phyloP scores from a whole-genome alignment of 768 basidiomycete species.

The Lactarius indigo region DNA sequence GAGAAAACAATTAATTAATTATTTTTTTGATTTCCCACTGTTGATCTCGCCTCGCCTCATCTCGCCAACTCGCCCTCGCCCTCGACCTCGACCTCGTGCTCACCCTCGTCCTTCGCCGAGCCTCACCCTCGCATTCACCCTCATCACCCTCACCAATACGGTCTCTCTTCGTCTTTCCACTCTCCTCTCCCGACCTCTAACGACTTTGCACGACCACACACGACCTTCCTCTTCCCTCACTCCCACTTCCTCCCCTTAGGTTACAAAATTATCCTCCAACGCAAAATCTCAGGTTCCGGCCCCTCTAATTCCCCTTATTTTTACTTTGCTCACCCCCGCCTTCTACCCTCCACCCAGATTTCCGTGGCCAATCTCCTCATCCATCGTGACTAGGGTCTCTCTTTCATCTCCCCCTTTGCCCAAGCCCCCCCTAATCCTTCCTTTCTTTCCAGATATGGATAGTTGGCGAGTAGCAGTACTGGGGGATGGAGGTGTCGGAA shows the following conservation, averaged over 20 bases:
- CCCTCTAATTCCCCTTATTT: slow-evolving; percentile 10
- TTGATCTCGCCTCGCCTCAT: background rate
- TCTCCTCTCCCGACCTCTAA: slow-evolving; percentile 25
- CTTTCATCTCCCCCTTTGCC: background rate
- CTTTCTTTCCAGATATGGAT: slow-evolving; percentile 59
- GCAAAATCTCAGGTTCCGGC: slow-evolving; percentile 14
- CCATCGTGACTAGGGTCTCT: slow-evolving; percentile 23
- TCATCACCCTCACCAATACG: slow-evolving; percentile 9
- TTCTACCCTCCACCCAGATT: slow-evolving; percentile 16
- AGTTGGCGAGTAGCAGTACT: slow-evolving; percentile 95
- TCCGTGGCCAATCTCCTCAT: slow-evolving; percentile 14
- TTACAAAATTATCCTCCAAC: slow-evolving; percentile 14
- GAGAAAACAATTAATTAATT: background rate
- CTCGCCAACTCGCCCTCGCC: background rate
- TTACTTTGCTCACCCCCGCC: slow-evolving; percentile 13
- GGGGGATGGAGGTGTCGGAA: slow-evolving; percentile 96
- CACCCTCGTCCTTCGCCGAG: slow-evolving; percentile 18
- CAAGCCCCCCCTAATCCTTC: slow-evolving; percentile 8
- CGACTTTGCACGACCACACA: slow-evolving; percentile 27
- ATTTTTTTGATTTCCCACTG: background rate
- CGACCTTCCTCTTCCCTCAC: slow-evolving; percentile 21
- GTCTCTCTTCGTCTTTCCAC: slow-evolving; percentile 12
- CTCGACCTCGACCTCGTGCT: slow-evolving; percentile 9
- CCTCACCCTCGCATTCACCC: slow-evolving; percentile 34
- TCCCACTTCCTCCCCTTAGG: slow-evolving; percentile 12